These are phyloP conservation scores for Xeromyces bisporus DNA, from an alignment of 495 filamentous ascomycete species.

Conservation along the genomic window DNA sequence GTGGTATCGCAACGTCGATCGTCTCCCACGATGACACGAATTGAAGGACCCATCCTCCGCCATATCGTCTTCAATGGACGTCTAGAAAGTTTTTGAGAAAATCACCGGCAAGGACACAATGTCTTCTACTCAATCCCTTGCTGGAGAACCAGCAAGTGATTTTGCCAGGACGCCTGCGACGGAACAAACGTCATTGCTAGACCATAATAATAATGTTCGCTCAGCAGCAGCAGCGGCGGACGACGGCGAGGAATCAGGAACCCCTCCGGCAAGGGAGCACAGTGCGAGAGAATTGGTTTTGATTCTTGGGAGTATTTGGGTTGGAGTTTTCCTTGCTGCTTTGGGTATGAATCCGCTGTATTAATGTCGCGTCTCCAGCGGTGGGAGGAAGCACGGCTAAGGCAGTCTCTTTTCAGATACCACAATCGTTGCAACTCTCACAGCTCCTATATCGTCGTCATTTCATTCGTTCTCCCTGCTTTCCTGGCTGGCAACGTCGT, in stretches of 20 bases:
- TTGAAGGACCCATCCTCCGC: too few species aligned
- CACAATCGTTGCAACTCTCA: conserved; percentile 73
- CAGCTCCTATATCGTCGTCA: conserved; percentile 68
- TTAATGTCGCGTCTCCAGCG: background rate
- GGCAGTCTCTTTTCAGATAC: conserved; percentile 47
- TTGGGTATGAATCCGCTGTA: conserved; percentile 27
- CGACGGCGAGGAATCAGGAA: conserved; percentile 7
- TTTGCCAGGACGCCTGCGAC: conserved; percentile 6
- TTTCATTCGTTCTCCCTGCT: conserved; percentile 72
- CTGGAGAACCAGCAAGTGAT: background rate
- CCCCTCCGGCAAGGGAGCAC: conserved; percentile 19
- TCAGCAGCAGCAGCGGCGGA: conserved; percentile 4
- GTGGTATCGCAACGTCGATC: too few species aligned
- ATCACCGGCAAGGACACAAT: too few species aligned
- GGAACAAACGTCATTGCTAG: conserved; percentile 27
- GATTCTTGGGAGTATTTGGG: conserved; percentile 38
- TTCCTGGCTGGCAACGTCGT: conserved; percentile 82
- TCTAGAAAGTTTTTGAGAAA: too few species aligned
- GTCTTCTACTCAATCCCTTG: too few species aligned
- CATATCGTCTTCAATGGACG: too few species aligned
- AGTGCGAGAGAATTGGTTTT: conserved; percentile 26
- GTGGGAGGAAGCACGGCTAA: too few species aligned
- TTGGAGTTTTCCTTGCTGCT: conserved; percentile 73
- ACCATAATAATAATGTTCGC: conserved; percentile 10
- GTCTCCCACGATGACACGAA: too few species aligned